Percentiles rank a stretch among this genome's conserved stretches.
Conservation (phyloP, 2,329 filamentous ascomycete genomes). For the Anisogramma anomala region DNA sequence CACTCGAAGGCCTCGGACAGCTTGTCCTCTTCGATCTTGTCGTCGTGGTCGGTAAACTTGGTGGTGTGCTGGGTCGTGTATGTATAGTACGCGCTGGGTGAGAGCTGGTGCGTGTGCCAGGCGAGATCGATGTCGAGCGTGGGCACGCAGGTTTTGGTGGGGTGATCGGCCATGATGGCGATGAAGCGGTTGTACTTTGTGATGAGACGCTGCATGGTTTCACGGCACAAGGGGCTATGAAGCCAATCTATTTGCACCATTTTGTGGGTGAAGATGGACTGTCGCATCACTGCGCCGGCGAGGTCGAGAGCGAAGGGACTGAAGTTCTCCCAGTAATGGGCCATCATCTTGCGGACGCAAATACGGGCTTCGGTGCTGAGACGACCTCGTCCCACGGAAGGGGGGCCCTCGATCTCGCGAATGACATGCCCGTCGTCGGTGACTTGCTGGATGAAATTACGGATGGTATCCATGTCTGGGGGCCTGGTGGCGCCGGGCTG, state of each 20-base stretch:
- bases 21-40: slow-evolving; percentile 62
- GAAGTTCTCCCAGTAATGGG: slow-evolving; percentile 57
- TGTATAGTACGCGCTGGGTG: slow-evolving; percentile 48
- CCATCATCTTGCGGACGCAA: slow-evolving; percentile 55
- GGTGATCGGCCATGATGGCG: slow-evolving; percentile 40
- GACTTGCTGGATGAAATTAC: slow-evolving; percentile 35
- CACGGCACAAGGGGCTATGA: slow-evolving; percentile 52
- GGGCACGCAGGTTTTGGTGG: slow-evolving; percentile 45
- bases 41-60: slow-evolving; percentile 68
- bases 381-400: slow-evolving; percentile 14
- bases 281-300: slow-evolving; percentile 51
- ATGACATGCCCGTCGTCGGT: slow-evolving; percentile 29
- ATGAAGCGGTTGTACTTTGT: slow-evolving; percentile 56
- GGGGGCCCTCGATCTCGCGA: slow-evolving; percentile 27
- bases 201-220: slow-evolving; percentile 54
- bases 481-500: slow-evolving; percentile 19
- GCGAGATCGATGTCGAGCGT: slow-evolving; percentile 65
- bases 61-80: slow-evolving; percentile 37
- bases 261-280: slow-evolving; percentile 57
- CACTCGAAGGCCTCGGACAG: slow-evolving; percentile 58
- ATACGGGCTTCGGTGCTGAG: slow-evolving; percentile 25
- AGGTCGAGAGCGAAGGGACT: slow-evolving; percentile 54
- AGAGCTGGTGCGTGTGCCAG: slow-evolving; percentile 74
- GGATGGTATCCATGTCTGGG: slow-evolving; percentile 39
- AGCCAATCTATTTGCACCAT: slow-evolving; percentile 69